Evolutionary conservation across 1,284 basidiomycete species (phyloP), one percentile per base, ranked within the genome.

Genomic region (Rhodotorula mucilaginosa): DNA sequence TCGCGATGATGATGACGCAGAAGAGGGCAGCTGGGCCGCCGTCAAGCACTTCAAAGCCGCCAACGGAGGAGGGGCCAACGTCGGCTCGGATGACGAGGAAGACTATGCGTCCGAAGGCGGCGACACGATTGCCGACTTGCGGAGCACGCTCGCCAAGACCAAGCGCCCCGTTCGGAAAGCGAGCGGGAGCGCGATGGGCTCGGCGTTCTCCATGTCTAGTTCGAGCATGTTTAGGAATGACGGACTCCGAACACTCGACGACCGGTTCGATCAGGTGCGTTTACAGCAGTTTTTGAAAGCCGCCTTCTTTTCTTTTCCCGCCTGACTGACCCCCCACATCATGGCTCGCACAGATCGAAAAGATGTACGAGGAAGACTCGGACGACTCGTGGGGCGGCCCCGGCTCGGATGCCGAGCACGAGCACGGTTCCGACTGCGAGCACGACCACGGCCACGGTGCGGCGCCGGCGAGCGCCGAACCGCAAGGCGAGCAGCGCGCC

Each of bases 131-230:
- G 77, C 74, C 7, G 81, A 72, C 76, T 80, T 81, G 71, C 81
- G 78, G 80, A 83, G 74, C 88, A 31, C 63, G 29, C 54, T 64
- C 13, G 93, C 69, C 85, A 89, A 61, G 90, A 92, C 59, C 88
- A 88, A 46, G 90, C 90, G 84, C 86, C 87, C 77, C 84, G 89
- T 71, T 76, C 84, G 90, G 77, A 89, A 93, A 76, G 92, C 91
- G 3, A 58, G 51, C 26, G 68, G 64, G 16, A 61, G 52, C 49
- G 73, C 74, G 1, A 64, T 60, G 2, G 77, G 76, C 2, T 92
- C 92, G 29, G 92, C 92, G 18, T 95, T 94, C 84, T 92, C 90
- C 80, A 98, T 99, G 96, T 96, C 90, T 79, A 94, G 92, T 77
- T 95, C 93, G 5, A 93, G 93, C 34, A 94, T 99, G 91, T 92